Evolutionary conservation across 2,329 filamentous ascomycete species (phyloP).

Genomic region (Botrytis fragariae): DNA sequence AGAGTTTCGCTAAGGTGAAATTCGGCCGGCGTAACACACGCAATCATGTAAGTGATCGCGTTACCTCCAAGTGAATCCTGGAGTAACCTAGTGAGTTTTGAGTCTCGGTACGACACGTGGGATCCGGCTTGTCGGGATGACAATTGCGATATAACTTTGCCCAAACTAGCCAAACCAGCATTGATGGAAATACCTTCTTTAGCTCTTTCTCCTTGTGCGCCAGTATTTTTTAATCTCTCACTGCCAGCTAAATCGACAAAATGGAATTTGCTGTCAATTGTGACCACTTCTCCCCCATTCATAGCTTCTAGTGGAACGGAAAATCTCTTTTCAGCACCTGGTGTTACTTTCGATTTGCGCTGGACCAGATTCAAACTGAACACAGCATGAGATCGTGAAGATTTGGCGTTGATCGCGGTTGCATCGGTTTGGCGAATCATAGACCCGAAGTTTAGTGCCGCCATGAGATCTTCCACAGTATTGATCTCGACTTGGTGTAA

Average conservation of each 20-base stretch:
- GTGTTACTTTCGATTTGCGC: slow-evolving; percentile 63
- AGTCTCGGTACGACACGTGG: slow-evolving; percentile 96
- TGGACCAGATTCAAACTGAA: slow-evolving; percentile 94
- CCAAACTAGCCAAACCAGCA: slow-evolving; percentile 86
- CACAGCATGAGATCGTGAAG: slow-evolving; percentile 94
- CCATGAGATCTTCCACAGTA: slow-evolving; percentile 86
- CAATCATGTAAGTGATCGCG: slow-evolving; percentile 99
- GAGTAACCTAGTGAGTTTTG: slow-evolving; percentile 88
- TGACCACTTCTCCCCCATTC: slow-evolving; percentile 69
- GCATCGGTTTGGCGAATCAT: slow-evolving; percentile 94
- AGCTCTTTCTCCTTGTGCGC: slow-evolving; percentile 88
- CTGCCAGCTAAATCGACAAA: slow-evolving; percentile 98
- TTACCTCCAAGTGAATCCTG: slow-evolving; percentile 97
- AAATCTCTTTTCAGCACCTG: slow-evolving; percentile 73
- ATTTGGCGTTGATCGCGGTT: slow-evolving; percentile 96
- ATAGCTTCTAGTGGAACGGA: slow-evolving; percentile 83
- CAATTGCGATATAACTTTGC: slow-evolving; percentile 97
- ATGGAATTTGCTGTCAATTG: slow-evolving; percentile 95
- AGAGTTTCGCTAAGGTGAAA: slow-evolving; percentile 97
- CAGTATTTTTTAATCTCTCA: slow-evolving; percentile 94
- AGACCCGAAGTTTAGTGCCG: slow-evolving; percentile 87
- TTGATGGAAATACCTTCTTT: slow-evolving; percentile 99
- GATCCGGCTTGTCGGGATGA: slow-evolving; percentile 84
- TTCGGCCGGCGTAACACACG: slow-evolving; percentile 93
- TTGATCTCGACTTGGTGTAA: slow-evolving; percentile 85